Evolutionary conservation across 257 asterid genomes (phyloP).

Genomic region (Primulina eburnea): DNA sequence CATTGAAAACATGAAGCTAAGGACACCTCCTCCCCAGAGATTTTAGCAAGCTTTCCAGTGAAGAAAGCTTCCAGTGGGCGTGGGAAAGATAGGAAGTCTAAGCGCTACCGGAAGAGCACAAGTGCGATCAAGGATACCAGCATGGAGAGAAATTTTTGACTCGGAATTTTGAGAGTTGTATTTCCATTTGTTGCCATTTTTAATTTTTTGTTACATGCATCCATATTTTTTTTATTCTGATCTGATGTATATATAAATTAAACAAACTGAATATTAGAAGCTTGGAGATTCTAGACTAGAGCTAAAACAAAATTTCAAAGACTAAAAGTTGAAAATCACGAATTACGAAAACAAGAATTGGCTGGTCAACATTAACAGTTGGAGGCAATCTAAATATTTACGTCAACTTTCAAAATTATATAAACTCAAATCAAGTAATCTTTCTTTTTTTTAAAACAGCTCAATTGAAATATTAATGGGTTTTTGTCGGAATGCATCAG

Average conservation of each 20-base stretch:
- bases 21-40: slow-evolving; percentile 15
- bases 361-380: too few species aligned
- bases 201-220: slow-evolving; percentile 18
- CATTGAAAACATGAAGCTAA: slow-evolving; percentile 17
- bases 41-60: slow-evolving; percentile 12
- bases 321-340: too few species aligned
- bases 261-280: neutral
- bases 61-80: slow-evolving; percentile 45
- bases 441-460: too few species aligned
- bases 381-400: too few species aligned
- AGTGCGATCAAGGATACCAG: slow-evolving; percentile 37
- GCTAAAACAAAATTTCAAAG: too few species aligned
- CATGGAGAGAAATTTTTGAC: slow-evolving; percentile 35
- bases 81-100: slow-evolving; percentile 52
- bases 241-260: slow-evolving; percentile 22
- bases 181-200: slow-evolving; percentile 14
- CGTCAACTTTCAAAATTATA: too few species aligned
- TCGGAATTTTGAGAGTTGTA: slow-evolving; percentile 32
- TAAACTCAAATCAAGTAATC: too few species aligned
- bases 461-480: too few species aligned
- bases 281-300: neutral
- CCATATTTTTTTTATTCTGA: slow-evolving; percentile 21
- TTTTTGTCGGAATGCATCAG: too few species aligned
- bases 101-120: slow-evolving; percentile 59
- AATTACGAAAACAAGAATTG: too few species aligned